Evolutionary conservation across 345 rosid genomes (phyloP).

Genomic region (Bruguiera sexangula): DNA sequence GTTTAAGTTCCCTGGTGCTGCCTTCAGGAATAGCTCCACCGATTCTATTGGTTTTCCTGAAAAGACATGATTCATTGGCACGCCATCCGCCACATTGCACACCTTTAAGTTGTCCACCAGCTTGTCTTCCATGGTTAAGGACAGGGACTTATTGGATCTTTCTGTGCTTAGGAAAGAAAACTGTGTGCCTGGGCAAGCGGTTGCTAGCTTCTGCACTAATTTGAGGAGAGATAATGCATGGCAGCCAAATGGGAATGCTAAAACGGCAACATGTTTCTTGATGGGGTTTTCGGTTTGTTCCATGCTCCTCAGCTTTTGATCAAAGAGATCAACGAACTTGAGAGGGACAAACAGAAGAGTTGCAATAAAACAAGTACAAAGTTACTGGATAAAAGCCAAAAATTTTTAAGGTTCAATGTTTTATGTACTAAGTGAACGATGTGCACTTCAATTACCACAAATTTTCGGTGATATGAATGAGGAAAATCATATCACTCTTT

Average conservation of each 20-base stretch:
- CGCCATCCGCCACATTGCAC: constrained; percentile 36
- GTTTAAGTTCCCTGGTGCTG: constrained; percentile 33
- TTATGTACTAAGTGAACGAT: too few species aligned
- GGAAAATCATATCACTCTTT: too few species aligned
- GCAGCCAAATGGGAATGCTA: constrained; percentile 60
- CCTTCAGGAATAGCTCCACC: constrained; percentile 42
- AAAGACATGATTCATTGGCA: constrained; percentile 22
- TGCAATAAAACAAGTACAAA: neutral
- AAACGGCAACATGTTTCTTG: constrained; percentile 40
- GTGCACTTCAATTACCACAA: too few species aligned
- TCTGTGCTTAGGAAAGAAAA: constrained; percentile 60
- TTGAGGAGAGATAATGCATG: constrained; percentile 51
- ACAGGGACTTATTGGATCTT: constrained; percentile 32
- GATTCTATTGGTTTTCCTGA: constrained; percentile 34
- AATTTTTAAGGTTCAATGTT: too few species aligned
- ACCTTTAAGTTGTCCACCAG: constrained; percentile 36
- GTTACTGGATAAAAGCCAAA: too few species aligned
- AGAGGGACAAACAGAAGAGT: neutral
- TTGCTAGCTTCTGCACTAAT: constrained; percentile 42
- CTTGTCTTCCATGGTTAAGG: neutral
- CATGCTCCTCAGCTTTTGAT: neutral
- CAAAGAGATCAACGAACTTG: neutral
- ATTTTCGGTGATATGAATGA: too few species aligned
- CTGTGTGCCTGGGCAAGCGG: constrained; percentile 27
- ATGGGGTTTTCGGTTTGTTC: neutral